Conservation (phyloP, 768 basidiomycete species). For the Austroboletus festivus region DNA sequence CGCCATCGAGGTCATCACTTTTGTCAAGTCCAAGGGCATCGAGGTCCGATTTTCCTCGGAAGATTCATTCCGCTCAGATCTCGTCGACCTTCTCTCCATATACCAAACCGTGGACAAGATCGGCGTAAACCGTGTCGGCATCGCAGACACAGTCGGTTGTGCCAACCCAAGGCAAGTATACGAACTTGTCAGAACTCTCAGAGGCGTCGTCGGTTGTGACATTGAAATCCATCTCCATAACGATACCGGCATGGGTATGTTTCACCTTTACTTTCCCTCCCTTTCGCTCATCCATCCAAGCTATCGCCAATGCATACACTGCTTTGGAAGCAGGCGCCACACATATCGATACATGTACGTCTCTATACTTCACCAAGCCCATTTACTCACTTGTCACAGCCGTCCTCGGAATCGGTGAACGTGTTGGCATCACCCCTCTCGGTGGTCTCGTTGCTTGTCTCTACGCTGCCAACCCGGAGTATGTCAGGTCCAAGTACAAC, state of each 20-base stretch:
- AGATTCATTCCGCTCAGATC: conserved; percentile 99
- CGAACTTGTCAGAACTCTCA: conserved; percentile 92
- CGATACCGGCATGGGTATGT: conserved; percentile 91
- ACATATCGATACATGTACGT: conserved; percentile 94
- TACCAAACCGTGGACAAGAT: conserved; percentile 99
- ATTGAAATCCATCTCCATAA: conserved; percentile 99
- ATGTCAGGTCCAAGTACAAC: conserved; percentile 99
- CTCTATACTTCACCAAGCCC: neutral
- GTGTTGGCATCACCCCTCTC: conserved; percentile 97
- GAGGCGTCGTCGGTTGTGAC: conserved; percentile 95
- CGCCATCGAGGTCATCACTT: conserved; percentile 97
- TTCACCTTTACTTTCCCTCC: neutral
- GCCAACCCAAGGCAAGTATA: conserved; percentile 99
- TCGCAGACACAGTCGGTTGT: conserved; percentile 98
- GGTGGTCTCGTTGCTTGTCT: conserved; percentile 96
- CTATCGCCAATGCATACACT: conserved; percentile 97
- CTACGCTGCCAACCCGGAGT: conserved; percentile 95
- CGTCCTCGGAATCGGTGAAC: conserved; percentile 96
- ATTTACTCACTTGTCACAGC: conserved; percentile 41
- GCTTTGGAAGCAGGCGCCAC: conserved; percentile 99
- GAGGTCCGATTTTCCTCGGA: conserved; percentile 99
- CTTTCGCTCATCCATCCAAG: conserved; percentile 35
- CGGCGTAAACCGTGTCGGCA: conserved; percentile 97
- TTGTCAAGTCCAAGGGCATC: conserved; percentile 99
- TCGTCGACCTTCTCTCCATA: conserved; percentile 96